Base-by-base conservation (phyloP, 2,329 filamentous ascomycete genomes). In the Ceratocystis smalleyi region DNA sequence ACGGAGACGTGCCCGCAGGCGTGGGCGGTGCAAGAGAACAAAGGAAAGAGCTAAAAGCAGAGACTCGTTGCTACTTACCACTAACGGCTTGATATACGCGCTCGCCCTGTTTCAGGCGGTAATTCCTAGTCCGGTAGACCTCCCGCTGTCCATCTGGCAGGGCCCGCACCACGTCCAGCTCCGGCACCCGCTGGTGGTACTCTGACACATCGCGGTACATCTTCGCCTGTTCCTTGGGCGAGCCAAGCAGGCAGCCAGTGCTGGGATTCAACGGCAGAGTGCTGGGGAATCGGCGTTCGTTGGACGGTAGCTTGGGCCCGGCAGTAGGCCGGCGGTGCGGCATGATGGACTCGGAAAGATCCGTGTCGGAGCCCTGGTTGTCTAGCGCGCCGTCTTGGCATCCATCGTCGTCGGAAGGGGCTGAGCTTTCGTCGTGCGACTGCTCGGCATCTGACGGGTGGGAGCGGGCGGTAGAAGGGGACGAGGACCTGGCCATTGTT, bases 151-250 rank as follows among this genome's bases (percentile, higher is more conserved):
- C 64, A 30, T 55, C 57, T n/a, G 19, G 45, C 19, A 32, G 43
- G n/a, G n/a, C 27, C n/a, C 43, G 49, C 1, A 66, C 32, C 12
- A 66, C 64, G 10, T 63, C 61, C 24, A 66, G 45, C 17, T 63
- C 55, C 1, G 64, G 64, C 6, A 43, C 24, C 12, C 49, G 43
- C 8, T 43, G 43, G 32, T 63, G 47, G 45, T 64, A 66, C 24
- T 40, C 24, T 43, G 40, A 30, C 5, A 45, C 24, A 35, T 61
- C 64, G 8, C 62, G 61, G 57, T 66, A 66, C 64, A 66, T 66
- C 45, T 43, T 49, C 17, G 61, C 64, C 64, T 66, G 64, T 45
- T 64, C 64, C n/a, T 45, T 24, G 15, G 57, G n/a, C 8, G 61
- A 59, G 24, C 64, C 64, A 1, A 66, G 61, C 22, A 40, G 43